Evolutionary conservation across 352 stramenopile species (phyloP).

Genomic region (Globisporangium cylindrosporum): DNA sequence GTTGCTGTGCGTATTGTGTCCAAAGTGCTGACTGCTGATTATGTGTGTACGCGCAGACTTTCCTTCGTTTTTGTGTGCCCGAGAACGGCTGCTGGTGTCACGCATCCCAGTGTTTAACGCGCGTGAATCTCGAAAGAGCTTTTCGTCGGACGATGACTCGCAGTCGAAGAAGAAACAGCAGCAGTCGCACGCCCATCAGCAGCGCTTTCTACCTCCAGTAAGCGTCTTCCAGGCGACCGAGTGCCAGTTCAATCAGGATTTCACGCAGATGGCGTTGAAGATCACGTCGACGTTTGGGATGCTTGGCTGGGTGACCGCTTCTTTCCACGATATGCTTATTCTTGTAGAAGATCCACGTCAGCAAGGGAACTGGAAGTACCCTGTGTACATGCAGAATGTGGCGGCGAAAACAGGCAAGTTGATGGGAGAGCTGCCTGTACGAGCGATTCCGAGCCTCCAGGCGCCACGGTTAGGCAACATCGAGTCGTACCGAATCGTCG

Average conservation of each 20-base stretch:
- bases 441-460: constrained; percentile 59
- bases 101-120: constrained; percentile 48
- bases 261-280: constrained; percentile 64
- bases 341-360: constrained; percentile 53
- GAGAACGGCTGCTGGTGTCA: constrained; percentile 46
- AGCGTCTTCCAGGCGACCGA: constrained; percentile 74
- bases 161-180: constrained; percentile 20
- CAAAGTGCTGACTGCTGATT: not conserved
- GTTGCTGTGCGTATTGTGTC: not conserved
- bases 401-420: constrained; percentile 50
- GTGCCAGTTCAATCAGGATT: constrained; percentile 67
- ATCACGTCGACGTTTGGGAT: constrained; percentile 62
- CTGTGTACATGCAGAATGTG: constrained; percentile 68
- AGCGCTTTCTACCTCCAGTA: constrained; percentile 52
- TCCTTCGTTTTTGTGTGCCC: constrained; percentile 54
- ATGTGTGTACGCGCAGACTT: constrained; percentile 41
- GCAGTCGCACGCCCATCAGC: constrained; percentile 19
- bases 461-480: constrained; percentile 48
- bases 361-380: constrained; percentile 23
- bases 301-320: constrained; percentile 64
- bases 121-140: constrained; percentile 14
- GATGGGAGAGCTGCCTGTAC: constrained; percentile 59
- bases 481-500: constrained; percentile 53
- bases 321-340: constrained; percentile 44
- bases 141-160: constrained; percentile 12